Evolutionary conservation across 352 stramenopile genomes (phyloP), one percentile per base, ranked within the genome.

Genomic region (Pythium insidiosum): DNA sequence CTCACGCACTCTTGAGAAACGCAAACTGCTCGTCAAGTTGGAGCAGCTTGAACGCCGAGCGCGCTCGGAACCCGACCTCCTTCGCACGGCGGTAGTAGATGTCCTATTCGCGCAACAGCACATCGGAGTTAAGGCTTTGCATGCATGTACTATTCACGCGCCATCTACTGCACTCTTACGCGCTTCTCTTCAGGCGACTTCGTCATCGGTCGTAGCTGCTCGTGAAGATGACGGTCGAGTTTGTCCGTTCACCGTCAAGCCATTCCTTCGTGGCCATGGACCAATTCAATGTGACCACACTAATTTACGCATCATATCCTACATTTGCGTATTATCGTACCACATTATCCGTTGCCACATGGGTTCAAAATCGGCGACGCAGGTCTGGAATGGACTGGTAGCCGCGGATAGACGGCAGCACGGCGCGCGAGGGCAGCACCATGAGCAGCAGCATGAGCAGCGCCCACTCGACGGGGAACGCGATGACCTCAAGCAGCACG

Each of bases 1-100:
- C n/a, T 7, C 15, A 48, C 33, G 39, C 35, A 73, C 53, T 52
- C 13, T 79, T 66, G 59, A 99, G 92, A 20, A 99, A 75, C 47
- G 94, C 69, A 64, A 98, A 99, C 61, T 99, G 88, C 45, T 98
- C 95, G 66, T 99, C 96, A 13, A 99, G 63, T 61, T 99, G 96
- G 33, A 99, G 68, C 26, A 99, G 68, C 57, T 99, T 99, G 75
- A 98, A 99, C 2, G 97, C 97, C 23, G 90, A 98, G 41, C 97
- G 82, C 12, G 97, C 97, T 44, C 97, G 74, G 64, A 98, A 99
- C 10, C 95, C 96, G 5, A 95, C 81, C 61, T 98, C 95, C 61
- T 98, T 97, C 25, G 91, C 94, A 31, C 76, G 73, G 50, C 91
- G 73, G 64, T 97, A 97, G 61, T 89, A 92, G 43, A 92, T 88